Percentiles rank a stretch among this genome's conserved stretches.
phyloP scores from a whole-genome alignment of 2,329 filamentous ascomycete species.

The Arthroderma sp. region DNA sequence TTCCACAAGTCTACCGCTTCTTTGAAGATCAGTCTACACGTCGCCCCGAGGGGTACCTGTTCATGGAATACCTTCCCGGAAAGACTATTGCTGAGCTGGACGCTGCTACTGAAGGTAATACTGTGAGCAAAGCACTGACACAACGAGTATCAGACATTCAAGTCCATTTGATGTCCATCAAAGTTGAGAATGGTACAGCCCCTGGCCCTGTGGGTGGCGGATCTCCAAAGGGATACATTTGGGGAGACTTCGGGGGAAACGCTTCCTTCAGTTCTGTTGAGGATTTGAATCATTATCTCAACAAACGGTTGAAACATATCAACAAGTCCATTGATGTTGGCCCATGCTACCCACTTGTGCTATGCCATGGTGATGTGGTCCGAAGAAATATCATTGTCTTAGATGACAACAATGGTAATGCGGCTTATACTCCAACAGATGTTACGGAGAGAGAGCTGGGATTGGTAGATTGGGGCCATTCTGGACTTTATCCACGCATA shows the following conservation, averaged over 20 bases:
- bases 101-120: not conserved
- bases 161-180: slow-evolving; percentile 9
- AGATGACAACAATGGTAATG: slow-evolving; percentile 3
- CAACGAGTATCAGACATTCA: slow-evolving; percentile 13
- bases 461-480: slow-evolving; percentile 6
- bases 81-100: slow-evolving; percentile 11
- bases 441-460: not conserved
- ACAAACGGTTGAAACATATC: slow-evolving; percentile 13
- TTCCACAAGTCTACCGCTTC: slow-evolving; percentile 14
- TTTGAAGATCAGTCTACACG: not conserved
- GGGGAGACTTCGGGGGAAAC: slow-evolving; percentile 13
- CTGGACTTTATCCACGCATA: slow-evolving; percentile 6
- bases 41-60: slow-evolving; percentile 11
- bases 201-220: slow-evolving; percentile 13
- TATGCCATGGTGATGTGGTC: slow-evolving; percentile 13
- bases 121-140: slow-evolving; percentile 8
- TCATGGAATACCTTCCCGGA: slow-evolving; percentile 14
- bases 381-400: slow-evolving; percentile 10
- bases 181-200: not conserved
- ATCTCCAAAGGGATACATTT: slow-evolving; percentile 12
- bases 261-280: slow-evolving; percentile 11
- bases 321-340: slow-evolving; percentile 14
- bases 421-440: too few relatives aligned
- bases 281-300: slow-evolving; percentile 14
- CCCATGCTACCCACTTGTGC: slow-evolving; percentile 14